Evolutionary conservation across 108 stramenopile genomes (phyloP).

Genomic region (Hondaea fermentalgiana): DNA sequence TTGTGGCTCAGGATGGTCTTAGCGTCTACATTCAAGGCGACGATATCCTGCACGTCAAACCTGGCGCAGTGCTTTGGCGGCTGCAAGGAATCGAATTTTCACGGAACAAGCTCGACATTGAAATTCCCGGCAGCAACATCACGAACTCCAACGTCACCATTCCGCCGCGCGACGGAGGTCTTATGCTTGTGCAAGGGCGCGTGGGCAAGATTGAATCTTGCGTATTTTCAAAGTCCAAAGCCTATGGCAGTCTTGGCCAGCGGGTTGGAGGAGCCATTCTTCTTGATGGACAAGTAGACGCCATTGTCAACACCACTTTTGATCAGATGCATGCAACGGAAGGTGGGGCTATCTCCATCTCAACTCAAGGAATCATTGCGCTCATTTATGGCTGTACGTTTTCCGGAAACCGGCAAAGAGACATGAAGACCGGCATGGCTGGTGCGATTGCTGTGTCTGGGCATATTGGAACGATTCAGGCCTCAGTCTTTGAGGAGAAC

Average conservation of each 20-base stretch:
- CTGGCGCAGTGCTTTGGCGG: too few relatives aligned
- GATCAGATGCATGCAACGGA: too few relatives aligned
- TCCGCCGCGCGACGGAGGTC: not conserved
- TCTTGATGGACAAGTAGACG: too few relatives aligned
- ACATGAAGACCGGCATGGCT: not conserved
- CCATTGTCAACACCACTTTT: too few relatives aligned
- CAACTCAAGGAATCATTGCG: not conserved
- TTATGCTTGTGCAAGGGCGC: not conserved
- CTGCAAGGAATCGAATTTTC: too few relatives aligned
- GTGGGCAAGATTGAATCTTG: not conserved
- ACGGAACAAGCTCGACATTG: too few relatives aligned
- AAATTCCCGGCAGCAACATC: too few relatives aligned
- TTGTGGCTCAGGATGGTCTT: not conserved
- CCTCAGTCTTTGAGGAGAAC: not conserved
- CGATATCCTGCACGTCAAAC: too few relatives aligned
- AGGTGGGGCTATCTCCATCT: too few relatives aligned
- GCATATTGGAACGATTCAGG: not conserved
- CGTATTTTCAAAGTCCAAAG: not conserved
- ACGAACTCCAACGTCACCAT: too few relatives aligned
- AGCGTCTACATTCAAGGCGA: too few relatives aligned
- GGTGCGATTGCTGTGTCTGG: not conserved
- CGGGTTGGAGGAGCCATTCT: not conserved
- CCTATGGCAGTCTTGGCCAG: not conserved
- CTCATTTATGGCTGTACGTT: not conserved
- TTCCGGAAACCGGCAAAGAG: not conserved